Evolutionary conservation across 345 rosid genomes (phyloP).

Genomic region (Pistacia atlantica): DNA sequence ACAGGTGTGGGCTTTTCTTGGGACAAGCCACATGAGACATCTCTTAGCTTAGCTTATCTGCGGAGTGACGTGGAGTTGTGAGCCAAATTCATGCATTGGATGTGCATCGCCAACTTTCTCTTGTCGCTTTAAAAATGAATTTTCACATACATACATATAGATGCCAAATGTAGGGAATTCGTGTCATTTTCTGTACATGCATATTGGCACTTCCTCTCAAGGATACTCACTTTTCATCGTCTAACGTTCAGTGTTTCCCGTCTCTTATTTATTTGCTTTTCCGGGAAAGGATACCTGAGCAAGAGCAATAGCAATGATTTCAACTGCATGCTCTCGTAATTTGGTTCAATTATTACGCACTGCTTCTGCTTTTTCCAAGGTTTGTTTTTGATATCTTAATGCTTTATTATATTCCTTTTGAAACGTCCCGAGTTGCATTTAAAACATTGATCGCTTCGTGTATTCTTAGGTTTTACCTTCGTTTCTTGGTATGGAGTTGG

Average conservation of each 20-base stretch:
- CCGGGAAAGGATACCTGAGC: no score
- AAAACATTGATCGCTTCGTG: no score
- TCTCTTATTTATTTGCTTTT: background rate
- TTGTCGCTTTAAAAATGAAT: background rate
- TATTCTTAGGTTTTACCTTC: no score
- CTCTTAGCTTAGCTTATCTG: background rate
- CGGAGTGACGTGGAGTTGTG: conserved; percentile 8
- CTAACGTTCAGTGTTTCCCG: background rate
- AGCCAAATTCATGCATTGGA: background rate
- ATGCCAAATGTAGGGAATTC: no score
- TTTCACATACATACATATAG: no score
- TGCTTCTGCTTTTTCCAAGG: conserved; percentile 12
- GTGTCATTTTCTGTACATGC: background rate
- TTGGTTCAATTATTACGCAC: background rate
- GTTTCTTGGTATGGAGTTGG: no score
- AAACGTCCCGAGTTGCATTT: no score
- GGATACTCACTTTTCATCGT: background rate
- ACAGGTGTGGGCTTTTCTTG: background rate
- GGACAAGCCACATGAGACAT: background rate
- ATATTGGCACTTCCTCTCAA: background rate
- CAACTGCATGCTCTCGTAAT: background rate
- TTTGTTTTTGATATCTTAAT: background rate
- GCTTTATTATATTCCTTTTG: background rate
- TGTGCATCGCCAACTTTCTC: background rate
- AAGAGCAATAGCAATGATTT: conserved; percentile 1